Evolutionary conservation across 768 basidiomycete species (phyloP), one percentile per base, ranked within the genome.

Genomic region (Collybia mongolica): DNA sequence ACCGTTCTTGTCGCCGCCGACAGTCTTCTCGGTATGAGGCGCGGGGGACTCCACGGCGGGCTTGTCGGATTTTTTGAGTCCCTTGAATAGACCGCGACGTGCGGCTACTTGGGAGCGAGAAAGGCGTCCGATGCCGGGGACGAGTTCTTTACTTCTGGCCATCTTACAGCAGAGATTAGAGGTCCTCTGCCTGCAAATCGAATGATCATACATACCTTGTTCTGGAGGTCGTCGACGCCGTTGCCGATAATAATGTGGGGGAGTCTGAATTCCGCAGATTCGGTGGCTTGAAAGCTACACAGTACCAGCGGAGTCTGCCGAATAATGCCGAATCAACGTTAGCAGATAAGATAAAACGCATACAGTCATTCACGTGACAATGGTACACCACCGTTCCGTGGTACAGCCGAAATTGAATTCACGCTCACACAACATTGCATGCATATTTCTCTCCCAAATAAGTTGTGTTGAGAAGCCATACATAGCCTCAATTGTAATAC

Each of bases 1-100:
- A 57, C 93, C 90, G 72, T 98, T 98, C 77, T 92, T 94, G 62
- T 83, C 85, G 55, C 95, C 94, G 54, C 89, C 88, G 57, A 98
- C 76, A 57, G 82, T 74, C 63, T 91, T 91, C 77, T 91, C 90
- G 66, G 85, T 80, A 60, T 76, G 80, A 46, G 82, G 74, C 44
- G 86, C 71, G 50, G 75, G 71, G 54, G 84, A 79, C 60, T 82
- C 72, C 51, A 74, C 74, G 53, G 83, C 78, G 29, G 86, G 75
- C 63, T 84, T 80, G 57, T 82, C 79, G 26, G 85, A 75, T 69
- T 89, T 93, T 84, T 90, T 89, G 66, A 62, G 70, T 67, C 88
- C 88, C 82, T 93, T 93, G 80, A 77, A 88, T 63, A 93, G 83
- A 61, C 85, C 83, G 67, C 93, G 89, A 68, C 84, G 84, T 60